phyloP scores from a whole-genome alignment of 768 basidiomycete species.

The Pleurotus platypus region DNA sequence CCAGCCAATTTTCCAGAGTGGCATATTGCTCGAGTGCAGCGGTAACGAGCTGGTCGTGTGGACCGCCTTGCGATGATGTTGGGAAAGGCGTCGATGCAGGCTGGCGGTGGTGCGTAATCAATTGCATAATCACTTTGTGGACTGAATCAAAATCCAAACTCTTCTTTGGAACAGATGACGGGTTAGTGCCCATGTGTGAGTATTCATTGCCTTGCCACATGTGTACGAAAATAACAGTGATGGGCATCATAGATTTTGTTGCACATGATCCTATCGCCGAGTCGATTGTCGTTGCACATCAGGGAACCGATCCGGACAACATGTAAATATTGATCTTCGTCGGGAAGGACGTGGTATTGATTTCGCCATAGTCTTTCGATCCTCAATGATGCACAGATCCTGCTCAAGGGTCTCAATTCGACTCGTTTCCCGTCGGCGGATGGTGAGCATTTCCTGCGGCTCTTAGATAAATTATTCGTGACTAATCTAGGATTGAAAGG shows the following conservation, averaged over 20 bases:
- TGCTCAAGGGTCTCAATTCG: conserved; percentile 22
- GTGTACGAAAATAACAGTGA: neutral
- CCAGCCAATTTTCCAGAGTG: conserved; percentile 32
- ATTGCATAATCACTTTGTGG: too few relatives aligned
- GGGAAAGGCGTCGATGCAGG: conserved; percentile 20
- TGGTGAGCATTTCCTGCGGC: neutral
- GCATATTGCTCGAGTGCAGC: conserved; percentile 31
- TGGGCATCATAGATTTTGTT: conserved; percentile 25
- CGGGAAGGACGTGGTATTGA: too few relatives aligned
- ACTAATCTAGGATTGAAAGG: conserved; percentile 15
- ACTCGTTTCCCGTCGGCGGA: conserved; percentile 23
- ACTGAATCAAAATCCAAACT: too few relatives aligned
- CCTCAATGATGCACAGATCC: conserved; percentile 30
- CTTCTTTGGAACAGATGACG: conserved; percentile 18
- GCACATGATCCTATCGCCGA: conserved; percentile 29
- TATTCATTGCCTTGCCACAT: neutral
- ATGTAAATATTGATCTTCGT: conserved; percentile 15
- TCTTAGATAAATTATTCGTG: neutral
- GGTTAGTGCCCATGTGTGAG: conserved; percentile 24
- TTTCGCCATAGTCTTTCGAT: conserved; percentile 25
- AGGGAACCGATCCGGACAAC: conserved; percentile 32
- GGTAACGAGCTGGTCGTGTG: conserved; percentile 29
- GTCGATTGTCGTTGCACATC: conserved; percentile 36
- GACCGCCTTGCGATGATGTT: conserved; percentile 27
- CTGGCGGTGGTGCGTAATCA: conserved; percentile 29